Base-by-base conservation (phyloP, 805 yeast genomes). In the Starmerella scarabaei region DNA sequence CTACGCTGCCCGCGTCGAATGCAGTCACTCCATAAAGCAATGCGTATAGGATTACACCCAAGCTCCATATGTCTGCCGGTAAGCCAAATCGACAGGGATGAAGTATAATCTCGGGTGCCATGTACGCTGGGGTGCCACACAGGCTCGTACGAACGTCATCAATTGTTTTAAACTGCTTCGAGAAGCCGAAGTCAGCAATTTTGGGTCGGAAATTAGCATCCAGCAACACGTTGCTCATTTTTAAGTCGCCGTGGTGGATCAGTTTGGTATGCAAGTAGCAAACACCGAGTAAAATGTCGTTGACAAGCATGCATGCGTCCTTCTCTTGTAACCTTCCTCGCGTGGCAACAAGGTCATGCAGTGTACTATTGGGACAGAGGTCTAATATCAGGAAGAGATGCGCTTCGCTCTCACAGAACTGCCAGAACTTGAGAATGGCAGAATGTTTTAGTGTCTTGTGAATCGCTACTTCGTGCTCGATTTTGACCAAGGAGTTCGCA, bases 31-130 rank as follows among this genome's bases (percentile, higher is more conserved):
- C 97, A 43, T 80, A 67, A 38, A 91, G 65, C 58, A 88, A 68
- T 5, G 96, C 94, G 56, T 78, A 91, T 67, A 86, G 68, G 83
- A 88, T 86, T 41, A 88, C 82, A 43, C 98, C 98, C 51, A 86
- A 75, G n/a, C 97, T 88, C 98, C 98, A 88, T 41, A 85, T 73
- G 60, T 88, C 98, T 33, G 86, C 96, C 61, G 86, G 96, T 55
- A 77, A 84, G 39, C 93, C 77, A 58, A 91, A 97, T 5, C 94
- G 94, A 14, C 41, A 28, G 3, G 50, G 52, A 17, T 30, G 31
- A 31, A 84, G 81, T 48, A 88, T 67, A 18, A 91, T 94, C 64
- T 88, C 98, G 4, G 97, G 98, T 0, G 98, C 98, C 60, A 91
- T 88, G 60, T 91, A 91, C 60, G 88, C 85, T 45, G 97, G 97